Evolutionary conservation across 257 asterid species (phyloP).

Genomic region (Pogostemon cablin): DNA sequence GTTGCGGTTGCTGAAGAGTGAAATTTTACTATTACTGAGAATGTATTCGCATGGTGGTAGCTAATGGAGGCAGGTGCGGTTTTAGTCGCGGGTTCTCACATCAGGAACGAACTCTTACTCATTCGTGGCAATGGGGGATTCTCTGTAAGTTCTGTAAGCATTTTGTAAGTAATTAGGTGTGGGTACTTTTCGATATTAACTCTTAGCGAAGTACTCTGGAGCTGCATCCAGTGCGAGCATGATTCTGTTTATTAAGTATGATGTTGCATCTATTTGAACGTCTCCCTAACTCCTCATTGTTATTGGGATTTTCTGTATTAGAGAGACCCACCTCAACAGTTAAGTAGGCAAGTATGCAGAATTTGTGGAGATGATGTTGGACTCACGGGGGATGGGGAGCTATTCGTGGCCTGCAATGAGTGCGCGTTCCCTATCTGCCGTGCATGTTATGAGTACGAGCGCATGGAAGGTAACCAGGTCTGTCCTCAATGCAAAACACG

Average conservation of each 20-base stretch:
- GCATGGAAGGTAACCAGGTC: slow-evolving; percentile 20
- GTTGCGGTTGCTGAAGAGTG: neutral
- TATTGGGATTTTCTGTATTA: neutral
- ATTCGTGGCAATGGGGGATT: neutral
- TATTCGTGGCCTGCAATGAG: slow-evolving; percentile 18
- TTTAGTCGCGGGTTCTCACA: slow-evolving; percentile 18
- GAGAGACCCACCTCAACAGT: neutral
- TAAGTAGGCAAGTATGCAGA: slow-evolving; percentile 3
- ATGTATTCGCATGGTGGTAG: slow-evolving; percentile 2
- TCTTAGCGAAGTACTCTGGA: neutral
- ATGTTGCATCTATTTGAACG: neutral
- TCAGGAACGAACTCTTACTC: neutral
- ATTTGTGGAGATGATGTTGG: slow-evolving; percentile 24
- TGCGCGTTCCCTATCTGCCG: slow-evolving; percentile 20
- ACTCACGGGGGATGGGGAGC: slow-evolving; percentile 14
- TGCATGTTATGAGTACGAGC: slow-evolving; percentile 14
- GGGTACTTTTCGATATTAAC: neutral
- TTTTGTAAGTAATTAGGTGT: neutral
- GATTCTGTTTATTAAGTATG: neutral
- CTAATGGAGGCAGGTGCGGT: slow-evolving; percentile 16
- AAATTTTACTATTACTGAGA: neutral
- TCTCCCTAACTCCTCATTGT: neutral
- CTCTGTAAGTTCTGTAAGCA: neutral
- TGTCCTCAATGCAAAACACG: slow-evolving; percentile 25
- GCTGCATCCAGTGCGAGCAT: neutral